Conservation (phyloP, 192 early-diverging fungal species). For the Haplosporangium gracile region DNA sequence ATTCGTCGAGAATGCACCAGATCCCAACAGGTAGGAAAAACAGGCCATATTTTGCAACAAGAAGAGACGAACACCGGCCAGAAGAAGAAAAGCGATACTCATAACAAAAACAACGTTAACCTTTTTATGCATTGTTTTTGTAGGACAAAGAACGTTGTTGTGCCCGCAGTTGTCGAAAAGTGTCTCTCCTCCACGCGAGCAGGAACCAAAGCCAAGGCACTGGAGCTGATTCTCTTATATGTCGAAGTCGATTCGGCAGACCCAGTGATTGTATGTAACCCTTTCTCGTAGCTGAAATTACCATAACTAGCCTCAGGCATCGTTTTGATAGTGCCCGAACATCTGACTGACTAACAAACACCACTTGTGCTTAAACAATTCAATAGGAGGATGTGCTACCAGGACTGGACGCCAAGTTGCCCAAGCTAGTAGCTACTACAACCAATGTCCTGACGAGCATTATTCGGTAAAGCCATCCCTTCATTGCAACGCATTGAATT, state of each 20-base stretch:
- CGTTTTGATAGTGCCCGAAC: neutral
- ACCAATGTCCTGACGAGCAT: constrained; percentile 73
- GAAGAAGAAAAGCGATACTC: neutral
- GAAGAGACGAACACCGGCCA: neutral
- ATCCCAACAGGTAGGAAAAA: constrained; percentile 69
- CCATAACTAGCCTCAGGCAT: neutral
- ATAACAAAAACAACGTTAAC: neutral
- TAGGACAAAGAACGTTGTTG: constrained; percentile 77
- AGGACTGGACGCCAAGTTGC: constrained; percentile 89
- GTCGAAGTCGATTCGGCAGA: constrained; percentile 90
- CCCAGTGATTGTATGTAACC: constrained; percentile 80
- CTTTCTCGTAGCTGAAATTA: neutral
- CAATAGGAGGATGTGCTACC: constrained; percentile 80
- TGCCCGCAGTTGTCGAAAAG: constrained; percentile 88
- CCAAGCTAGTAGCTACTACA: constrained; percentile 88
- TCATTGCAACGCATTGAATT: neutral
- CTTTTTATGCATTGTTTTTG: neutral
- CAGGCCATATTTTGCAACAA: neutral
- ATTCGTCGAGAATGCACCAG: constrained; percentile 86
- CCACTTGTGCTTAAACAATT: neutral
- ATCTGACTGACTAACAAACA: neutral
- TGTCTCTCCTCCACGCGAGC: constrained; percentile 86
- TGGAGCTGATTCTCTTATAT: constrained; percentile 87
- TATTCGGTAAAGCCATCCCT: constrained; percentile 59
- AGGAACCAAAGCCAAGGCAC: constrained; percentile 80